These are phyloP conservation scores for Lyophyllum atratum DNA, from an alignment of 768 basidiomycete genomes.

Conservation along the genomic window DNA sequence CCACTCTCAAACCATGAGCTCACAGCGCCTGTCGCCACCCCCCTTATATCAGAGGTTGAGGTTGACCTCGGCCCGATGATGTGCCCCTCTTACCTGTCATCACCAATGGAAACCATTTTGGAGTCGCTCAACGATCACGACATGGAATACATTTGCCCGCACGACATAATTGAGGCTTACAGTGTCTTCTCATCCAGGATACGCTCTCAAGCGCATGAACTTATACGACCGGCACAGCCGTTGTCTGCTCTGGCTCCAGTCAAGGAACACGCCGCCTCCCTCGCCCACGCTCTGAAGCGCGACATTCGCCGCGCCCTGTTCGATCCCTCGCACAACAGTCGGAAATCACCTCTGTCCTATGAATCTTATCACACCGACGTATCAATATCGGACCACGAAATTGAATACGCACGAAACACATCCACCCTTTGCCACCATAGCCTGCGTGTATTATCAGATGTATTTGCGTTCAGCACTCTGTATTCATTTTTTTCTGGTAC, in stretches of 20 bases:
- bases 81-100: conserved; percentile 32
- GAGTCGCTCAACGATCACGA: conserved; percentile 43
- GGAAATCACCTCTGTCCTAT: conserved; percentile 6
- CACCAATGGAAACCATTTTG: conserved; percentile 47
- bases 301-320: conserved; percentile 49
- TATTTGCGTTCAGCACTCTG: conserved; percentile 50
- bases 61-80: conserved; percentile 13
- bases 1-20: neutral
- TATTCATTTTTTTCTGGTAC: conserved; percentile 50
- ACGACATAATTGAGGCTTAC: conserved; percentile 68
- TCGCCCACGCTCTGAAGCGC: conserved; percentile 47
- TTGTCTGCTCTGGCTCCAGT: conserved; percentile 31
- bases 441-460: conserved; percentile 49
- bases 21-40: neutral
- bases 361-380: conserved; percentile 22
- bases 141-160: conserved; percentile 37
- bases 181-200: conserved; percentile 49
- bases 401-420: conserved; percentile 41
- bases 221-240: conserved; percentile 16
- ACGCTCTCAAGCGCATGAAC: conserved; percentile 24
- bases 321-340: conserved; percentile 28
- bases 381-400: conserved; percentile 32
- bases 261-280: conserved; percentile 27
- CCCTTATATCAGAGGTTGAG: neutral
- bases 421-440: conserved; percentile 54